Base-by-base conservation (phyloP, 495 filamentous ascomycete species). In the Cercophora sp. region DNA sequence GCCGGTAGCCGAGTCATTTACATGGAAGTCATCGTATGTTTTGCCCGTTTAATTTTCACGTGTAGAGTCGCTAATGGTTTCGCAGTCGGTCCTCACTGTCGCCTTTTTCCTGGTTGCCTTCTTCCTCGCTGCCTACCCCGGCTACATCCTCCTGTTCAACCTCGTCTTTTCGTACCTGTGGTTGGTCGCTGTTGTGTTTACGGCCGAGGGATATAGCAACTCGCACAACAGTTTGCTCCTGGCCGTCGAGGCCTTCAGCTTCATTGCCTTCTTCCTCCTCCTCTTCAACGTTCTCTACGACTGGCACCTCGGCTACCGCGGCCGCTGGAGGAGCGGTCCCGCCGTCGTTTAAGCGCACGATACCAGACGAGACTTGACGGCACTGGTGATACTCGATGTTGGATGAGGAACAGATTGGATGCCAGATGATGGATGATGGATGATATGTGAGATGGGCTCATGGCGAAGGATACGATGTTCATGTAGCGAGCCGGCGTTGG, bases 131-230 rank as follows among this genome's bases (percentile, higher is more conserved):
- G 72, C 76, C 48, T 64, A 74, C 50, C 71, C 76, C 2, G 70
- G 68, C 4, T 74, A 72, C 24, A 65, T 79, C 31, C 64, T 82
- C 20, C 50, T 72, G 0, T 80, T 84, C 62, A 80, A 83, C 60
- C 58, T 83, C 23, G 66, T 84, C 56, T 84, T 85, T 67, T 83
- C 80, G 2, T 83, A 85, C 56, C 77, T 85, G 25, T 85, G 82
- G 82, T 70, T 85, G 49, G 83, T 80, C 10, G 69, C 75, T 11
- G 81, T 85, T 53, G 78, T 80, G 50, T 84, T 84, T 54, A 63
- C 79, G 6, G 78, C 81, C 27, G 68, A 78, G 61, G 74, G 79
- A 61, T 85, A 77, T 64, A 77, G 70, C 58, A 57, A 62, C 51
- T 57, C 66, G 26, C 46, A 59, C 55, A 71, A 72, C 64, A 54